Base-by-base conservation (phyloP, 768 basidiomycete species). In the Phylloporus rhodoxanthus region DNA sequence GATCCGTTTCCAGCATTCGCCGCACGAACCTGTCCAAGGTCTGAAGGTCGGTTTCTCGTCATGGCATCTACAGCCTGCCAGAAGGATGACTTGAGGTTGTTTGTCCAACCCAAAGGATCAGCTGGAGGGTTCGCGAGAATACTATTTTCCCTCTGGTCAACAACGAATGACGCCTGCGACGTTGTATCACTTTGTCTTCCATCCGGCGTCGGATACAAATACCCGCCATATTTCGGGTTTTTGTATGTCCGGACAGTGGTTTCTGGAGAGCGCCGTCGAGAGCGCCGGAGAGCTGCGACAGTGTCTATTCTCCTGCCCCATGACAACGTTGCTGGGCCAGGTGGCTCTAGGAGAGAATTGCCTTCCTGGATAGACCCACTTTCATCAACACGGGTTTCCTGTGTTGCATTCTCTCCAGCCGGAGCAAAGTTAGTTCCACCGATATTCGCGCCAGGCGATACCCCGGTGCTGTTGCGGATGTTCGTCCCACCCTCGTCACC, bases 11-110 rank as follows among this genome's bases (percentile, higher is more conserved):
- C 48, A 4, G 14, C 2, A 28, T 48, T 46, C 11, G 8, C 19
- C 25, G 8, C 19, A n/a, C 26, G 28, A 9, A 11, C 15, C 8
- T 38, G 20, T 20, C 44, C 51, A 36, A 23, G 8, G 17, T 49
- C 62, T 17, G 51, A 30, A n/a, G 69, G 55, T 23, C 76, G 55
- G 53, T 63, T 73, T n/a, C 73, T 68, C 34, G 76, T 72, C 43
- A 81, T 74, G 2, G 73, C 68, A 55, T 74, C 76, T 56, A 81
- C 72, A 5, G 76, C 77, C 47, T 71, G 70, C 45, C 74, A 70
- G 10, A 81, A 59, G 30, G 74, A 74, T 15, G 72, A 71, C 50
- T 62, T 71, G 55, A 79, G 43, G 20, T 71, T 68, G 15, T 65
- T 56, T 9, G 71, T 70, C 78, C 78, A 78, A 20, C 70, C 63